Base-by-base conservation (phyloP, 1,284 basidiomycete species). In the Moniliella sp. region DNA sequence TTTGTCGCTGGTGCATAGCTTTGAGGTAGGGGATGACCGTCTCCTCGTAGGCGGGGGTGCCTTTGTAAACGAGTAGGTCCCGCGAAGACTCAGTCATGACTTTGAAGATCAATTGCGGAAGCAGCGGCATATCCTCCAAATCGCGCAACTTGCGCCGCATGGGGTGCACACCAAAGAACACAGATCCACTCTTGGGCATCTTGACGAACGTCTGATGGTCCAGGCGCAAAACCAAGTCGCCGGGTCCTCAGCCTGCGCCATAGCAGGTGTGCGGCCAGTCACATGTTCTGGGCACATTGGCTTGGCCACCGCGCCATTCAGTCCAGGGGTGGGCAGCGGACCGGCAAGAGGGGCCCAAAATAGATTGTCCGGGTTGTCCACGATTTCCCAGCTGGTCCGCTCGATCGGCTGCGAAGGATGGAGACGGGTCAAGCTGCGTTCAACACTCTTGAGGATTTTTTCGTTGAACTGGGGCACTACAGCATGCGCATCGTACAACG, bases 151-250 rank as follows among this genome's bases (percentile, higher is more conserved):
- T 45, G 17, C 59, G 54, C 36, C 65, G 42, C 32, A 66, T 59
- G 2, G 64, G 64, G 37, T 64, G 64, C 0, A 66, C 63, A 25
- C 64, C 64, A 34, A 65, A 65, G 15, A 63, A 61, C 34, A 65
- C 64, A 4, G 48, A 61, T 21, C 50, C 50, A 12, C 61, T 54
- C 14, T 52, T 43, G 2, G 64, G 64, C 3, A 66, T 56, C 49
- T 66, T 66, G 44, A 63, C 57, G 46, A 66, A 66, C 3, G 64
- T 65, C 48, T 66, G 55, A 35, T 50, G 42, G 36, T 48, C 49
- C 18, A 46, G 40, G 14, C 49, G 40, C 27, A 52, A 40, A 14
- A 50, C 25, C 25, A 45, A 39, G 19, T 50, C 36, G 23, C 35
- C 36, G 11, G 48, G 15, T 26, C 40, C 37, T 23, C 40, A 37